Percentiles rank a stretch among this genome's conserved stretches.
Evolutionary conservation across 2,329 filamentous ascomycete species (phyloP).

Genomic region (Chrysoporthe deuterocubensis): DNA sequence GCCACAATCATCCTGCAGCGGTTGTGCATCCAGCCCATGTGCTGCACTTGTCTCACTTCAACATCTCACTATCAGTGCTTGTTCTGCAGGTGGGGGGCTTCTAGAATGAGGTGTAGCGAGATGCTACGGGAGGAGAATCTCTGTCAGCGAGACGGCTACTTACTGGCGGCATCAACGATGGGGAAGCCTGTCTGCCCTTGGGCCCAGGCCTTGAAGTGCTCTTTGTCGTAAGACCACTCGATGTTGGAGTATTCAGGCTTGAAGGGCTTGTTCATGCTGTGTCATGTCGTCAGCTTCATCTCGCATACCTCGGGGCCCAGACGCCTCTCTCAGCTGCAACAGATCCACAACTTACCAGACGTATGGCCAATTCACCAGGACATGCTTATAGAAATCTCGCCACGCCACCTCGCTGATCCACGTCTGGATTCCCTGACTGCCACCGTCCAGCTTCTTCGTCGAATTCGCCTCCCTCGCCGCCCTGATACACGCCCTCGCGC

Average conservation of each 20-base stretch:
- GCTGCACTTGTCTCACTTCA: conserved; percentile 69
- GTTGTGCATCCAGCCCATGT: conserved; percentile 81
- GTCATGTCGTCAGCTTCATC: conserved; percentile 28
- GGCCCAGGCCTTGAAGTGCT: conserved; percentile 73
- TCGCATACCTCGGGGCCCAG: not conserved
- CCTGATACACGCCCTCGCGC: conserved; percentile 66
- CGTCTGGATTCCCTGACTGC: conserved; percentile 65
- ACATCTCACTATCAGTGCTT: not conserved
- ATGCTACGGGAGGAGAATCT: not conserved
- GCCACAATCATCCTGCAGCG: conserved; percentile 83
- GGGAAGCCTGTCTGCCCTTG: conserved; percentile 78
- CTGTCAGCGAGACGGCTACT: not conserved
- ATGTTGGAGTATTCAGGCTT: conserved; percentile 86
- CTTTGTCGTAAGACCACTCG: conserved; percentile 75
- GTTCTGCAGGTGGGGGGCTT: not conserved
- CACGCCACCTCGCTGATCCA: conserved; percentile 88
- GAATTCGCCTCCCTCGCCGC: conserved; percentile 65
- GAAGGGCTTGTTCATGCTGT: conserved; percentile 63
- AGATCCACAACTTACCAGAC: conserved; percentile 56
- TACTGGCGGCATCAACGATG: conserved; percentile 78
- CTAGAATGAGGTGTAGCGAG: not conserved
- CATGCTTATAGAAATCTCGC: conserved; percentile 88
- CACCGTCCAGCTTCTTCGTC: conserved; percentile 67
- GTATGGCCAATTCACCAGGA: conserved; percentile 84
- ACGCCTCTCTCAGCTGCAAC: conserved; percentile 25